Evolutionary conservation across 2,329 filamentous ascomycete species (phyloP).

Genomic region (Ophiostoma montium): DNA sequence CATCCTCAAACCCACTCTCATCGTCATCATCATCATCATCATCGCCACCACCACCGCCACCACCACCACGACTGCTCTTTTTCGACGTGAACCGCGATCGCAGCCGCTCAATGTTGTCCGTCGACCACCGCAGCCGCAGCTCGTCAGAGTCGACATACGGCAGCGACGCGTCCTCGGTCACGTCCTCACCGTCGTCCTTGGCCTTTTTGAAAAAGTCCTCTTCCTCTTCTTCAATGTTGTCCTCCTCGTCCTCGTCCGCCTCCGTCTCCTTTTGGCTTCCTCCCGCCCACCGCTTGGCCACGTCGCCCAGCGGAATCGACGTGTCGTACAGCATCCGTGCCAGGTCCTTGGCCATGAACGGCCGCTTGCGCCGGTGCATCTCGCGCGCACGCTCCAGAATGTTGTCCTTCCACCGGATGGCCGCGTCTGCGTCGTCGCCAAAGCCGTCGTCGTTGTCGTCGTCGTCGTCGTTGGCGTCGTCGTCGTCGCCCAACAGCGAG

Average conservation of each 20-base stretch:
- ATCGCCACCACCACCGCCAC: slow-evolving; percentile 20
- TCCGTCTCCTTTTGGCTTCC: too few species aligned
- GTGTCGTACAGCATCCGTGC: slow-evolving; percentile 83
- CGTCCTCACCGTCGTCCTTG: slow-evolving; percentile 59
- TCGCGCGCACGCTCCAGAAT: slow-evolving; percentile 60
- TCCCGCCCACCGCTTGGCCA: slow-evolving; percentile 60
- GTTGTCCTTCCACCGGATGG: slow-evolving; percentile 76
- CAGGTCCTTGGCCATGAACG: slow-evolving; percentile 69
- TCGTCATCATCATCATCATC: slow-evolving; percentile 36
- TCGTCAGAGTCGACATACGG: slow-evolving; percentile 68
- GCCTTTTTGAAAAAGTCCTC: slow-evolving; percentile 54
- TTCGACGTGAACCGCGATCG: slow-evolving; percentile 58
- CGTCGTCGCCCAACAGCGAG: slow-evolving; percentile 56
- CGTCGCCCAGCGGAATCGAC: slow-evolving; percentile 58
- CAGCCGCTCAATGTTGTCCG: slow-evolving; percentile 62
- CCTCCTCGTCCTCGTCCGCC: slow-evolving; percentile 35
- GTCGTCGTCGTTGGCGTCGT: slow-evolving; percentile 28
- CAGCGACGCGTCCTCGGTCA: slow-evolving; percentile 67
- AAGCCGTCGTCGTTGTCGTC: slow-evolving; percentile 27
- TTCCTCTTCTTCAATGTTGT: slow-evolving; percentile 30
- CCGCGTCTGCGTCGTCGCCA: slow-evolving; percentile 46
- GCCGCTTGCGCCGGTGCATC: slow-evolving; percentile 53
- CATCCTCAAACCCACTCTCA: slow-evolving; percentile 49
- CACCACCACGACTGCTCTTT: slow-evolving; percentile 31
- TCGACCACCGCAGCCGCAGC: slow-evolving; percentile 73